Evolutionary conservation across 2,329 filamentous ascomycete species (phyloP).

Genomic region (Saccharata proteae): DNA sequence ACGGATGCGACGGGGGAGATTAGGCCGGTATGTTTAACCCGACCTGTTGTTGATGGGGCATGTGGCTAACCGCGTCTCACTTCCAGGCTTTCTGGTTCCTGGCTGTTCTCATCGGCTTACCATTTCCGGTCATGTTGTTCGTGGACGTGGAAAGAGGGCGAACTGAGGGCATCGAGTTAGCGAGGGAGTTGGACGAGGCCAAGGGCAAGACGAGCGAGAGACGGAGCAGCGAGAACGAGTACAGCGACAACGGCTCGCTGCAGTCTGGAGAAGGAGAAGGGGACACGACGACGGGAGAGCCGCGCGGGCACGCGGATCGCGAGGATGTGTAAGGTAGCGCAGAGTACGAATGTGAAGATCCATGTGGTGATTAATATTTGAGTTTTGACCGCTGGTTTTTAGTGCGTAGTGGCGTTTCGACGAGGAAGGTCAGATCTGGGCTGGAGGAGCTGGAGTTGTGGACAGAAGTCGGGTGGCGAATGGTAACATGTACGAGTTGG

Average conservation of each 20-base stretch:
- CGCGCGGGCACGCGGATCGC: too few species aligned
- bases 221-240: conserved; percentile 2
- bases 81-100: conserved; percentile 75
- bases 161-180: conserved; percentile 29
- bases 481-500: too few species aligned
- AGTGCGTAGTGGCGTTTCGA: too few species aligned
- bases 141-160: conserved; percentile 62
- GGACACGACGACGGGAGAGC: conserved; percentile 2
- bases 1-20: conserved; percentile 55
- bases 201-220: conserved; percentile 5
- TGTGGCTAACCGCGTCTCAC: conserved; percentile 4
- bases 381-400: too few species aligned
- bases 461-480: too few species aligned
- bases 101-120: conserved; percentile 69
- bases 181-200: conserved; percentile 21
- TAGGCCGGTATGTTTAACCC: conserved; percentile 25
- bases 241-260: neutral
- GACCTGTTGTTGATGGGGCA: neutral
- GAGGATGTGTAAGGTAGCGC: too few species aligned
- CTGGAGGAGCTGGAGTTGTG: too few species aligned
- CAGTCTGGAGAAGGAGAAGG: conserved; percentile 4
- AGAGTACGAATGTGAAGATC: too few species aligned
- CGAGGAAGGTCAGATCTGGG: too few species aligned
- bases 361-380: too few species aligned
- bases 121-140: conserved; percentile 71